A percentile compares a stretch with the other conserved stretches of the same genome.
Conservation (phyloP, 257 asterid species). For the Apocynum venetum region DNA sequence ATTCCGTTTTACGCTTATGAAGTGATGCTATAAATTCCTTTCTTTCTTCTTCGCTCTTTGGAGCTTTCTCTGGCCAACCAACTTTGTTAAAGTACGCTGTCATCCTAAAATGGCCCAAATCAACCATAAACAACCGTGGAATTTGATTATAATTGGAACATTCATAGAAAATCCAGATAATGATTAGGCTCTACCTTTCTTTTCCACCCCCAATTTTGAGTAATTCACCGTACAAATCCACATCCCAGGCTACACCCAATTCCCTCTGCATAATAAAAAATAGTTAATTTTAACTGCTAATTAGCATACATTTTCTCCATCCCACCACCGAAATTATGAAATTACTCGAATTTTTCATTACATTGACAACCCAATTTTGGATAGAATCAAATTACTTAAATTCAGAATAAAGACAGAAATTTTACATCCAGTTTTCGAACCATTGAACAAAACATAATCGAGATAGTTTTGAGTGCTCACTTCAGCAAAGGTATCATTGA, state of each 20-base stretch:
- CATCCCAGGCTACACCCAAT: conserved; percentile 94
- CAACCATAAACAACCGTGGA: not conserved
- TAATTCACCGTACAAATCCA: conserved; percentile 88
- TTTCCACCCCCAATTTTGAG: conserved; percentile 97
- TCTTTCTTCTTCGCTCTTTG: conserved; percentile 72
- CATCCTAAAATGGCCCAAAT: conserved; percentile 51
- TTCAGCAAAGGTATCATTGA: conserved; percentile 89
- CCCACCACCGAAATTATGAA: not conserved
- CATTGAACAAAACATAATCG: not conserved
- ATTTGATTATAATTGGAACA: not conserved
- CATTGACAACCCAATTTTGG: not conserved
- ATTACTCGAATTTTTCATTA: not conserved
- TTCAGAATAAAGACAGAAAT: not conserved
- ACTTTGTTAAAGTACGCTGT: conserved; percentile 89
- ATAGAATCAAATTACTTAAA: not conserved
- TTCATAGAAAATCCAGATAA: not conserved
- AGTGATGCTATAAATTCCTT: conserved; percentile 79
- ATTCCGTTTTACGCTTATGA: conserved; percentile 84
- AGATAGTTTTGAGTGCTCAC: conserved; percentile 22
- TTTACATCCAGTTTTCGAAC: not conserved
- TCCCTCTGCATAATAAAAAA: conserved; percentile 49
- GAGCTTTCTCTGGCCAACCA: conserved; percentile 97
- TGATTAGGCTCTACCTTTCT: conserved; percentile 52
- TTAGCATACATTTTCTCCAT: conserved; percentile 1
- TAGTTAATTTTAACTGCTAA: not conserved